Base-by-base conservation (phyloP, 2,329 filamentous ascomycete genomes). In the Fusarium buharicum region DNA sequence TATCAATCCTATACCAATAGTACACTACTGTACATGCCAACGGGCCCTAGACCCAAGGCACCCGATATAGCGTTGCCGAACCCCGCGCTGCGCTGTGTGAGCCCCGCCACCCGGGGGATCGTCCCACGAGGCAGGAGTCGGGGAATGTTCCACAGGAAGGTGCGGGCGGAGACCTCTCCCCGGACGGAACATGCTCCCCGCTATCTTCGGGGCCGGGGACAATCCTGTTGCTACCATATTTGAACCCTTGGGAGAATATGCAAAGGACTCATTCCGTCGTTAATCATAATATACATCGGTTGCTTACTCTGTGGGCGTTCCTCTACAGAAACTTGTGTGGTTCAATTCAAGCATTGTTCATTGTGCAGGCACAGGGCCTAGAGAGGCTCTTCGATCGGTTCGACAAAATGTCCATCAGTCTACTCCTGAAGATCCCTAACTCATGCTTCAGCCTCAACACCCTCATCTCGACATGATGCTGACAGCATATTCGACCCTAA, bases 61-160 rank as follows among this genome's bases (percentile, higher is more conserved):
- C 53, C 53, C 39, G 50, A 52, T 47, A 50, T 67, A 64, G 66
- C 52, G 66, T 56, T 52, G 47, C 53, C 45, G 54, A 63, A 70
- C 66, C 68, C 68, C 68, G 68, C 68, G 68, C 54, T 68, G 59
- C 47, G 52, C 39, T 51, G 47, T 40, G 36, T 47, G 31, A 31
- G 24, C 47, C 40, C 22, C 52, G 60, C 57, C 47, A 53, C 50
- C 54, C 52, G 54, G 43, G 22, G 45, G 52, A 54, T 62, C 37
- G 66, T 66, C 51, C 64, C 64, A 69, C 46, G 39, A 53, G 38
- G 60, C 39, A 45, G 50, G 59, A 20, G 50, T 34, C 3, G 18
- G 50, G 30, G 36, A 9, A 13, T 24, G 51, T 39, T 49, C 52
- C 55, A 56, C 51, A 56, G 33, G 38, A 20, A 49, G 43, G 27